Base-by-base conservation (phyloP, 495 filamentous ascomycete genomes). In the Aspergillus sclerotioniger region DNA sequence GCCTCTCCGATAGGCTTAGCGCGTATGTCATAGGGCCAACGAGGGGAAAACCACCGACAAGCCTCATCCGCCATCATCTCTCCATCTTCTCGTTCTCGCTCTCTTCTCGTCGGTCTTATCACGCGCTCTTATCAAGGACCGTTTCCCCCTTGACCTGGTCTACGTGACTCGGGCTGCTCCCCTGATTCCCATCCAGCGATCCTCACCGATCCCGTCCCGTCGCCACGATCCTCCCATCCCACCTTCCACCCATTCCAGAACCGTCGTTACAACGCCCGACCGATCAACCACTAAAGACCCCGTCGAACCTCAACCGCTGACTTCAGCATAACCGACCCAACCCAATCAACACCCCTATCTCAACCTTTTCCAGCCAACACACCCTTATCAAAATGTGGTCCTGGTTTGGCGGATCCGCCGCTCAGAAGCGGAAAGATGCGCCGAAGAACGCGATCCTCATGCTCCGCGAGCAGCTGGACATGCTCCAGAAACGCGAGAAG, bases 371-470 rank as follows among this genome's bases (percentile, higher is more conserved):
- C 60, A 21, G 51, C 47, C 28, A 20, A 16, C 49, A 41, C 28
- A 41, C 31, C 39, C 47, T 56, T 32, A 60, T 59, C 62, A 76
- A 67, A 29, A 84, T 92, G 77, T 92, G 87, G 90, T 85, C 85
- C 69, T 92, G 89, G 90, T 91, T 94, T 68, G 88, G 90, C 70
- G 90, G 91, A 59, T 82, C 85, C 55, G 83, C 84, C 65, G 85
- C 84, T 55, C 85, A 89, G 76, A 92, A 89, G 82, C 85, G 86
- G 72, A 95, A 93, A 76, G 91, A 97, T 73, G 88, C 86, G 60
- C 90, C 94, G 43, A 99, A 99, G 83, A 91, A 96, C 79, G 94
- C 95, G 58, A 99, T 99, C 62, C 82, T 99, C 44, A 81, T 82
- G 60, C 79, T 99, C 63, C 87, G 94, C 56, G 80, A 86, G 64